phyloP scores from a whole-genome alignment of 2,329 filamentous ascomycete species.

The Dichotomopilus funicola region DNA sequence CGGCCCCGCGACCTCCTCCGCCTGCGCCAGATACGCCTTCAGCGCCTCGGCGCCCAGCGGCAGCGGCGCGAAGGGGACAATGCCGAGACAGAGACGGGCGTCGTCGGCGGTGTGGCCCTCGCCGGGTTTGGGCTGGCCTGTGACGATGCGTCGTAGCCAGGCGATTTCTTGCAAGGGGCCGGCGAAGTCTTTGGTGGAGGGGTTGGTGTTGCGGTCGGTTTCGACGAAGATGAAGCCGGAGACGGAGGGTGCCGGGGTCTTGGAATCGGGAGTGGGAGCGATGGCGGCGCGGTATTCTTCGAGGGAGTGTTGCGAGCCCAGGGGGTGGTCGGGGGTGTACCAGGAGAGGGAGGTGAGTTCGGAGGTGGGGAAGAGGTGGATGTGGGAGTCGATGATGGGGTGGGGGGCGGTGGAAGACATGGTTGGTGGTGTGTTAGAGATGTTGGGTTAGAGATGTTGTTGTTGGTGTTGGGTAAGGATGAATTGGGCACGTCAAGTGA shows the following conservation, averaged over 20 bases:
- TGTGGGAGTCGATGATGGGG: slow-evolving; percentile 80
- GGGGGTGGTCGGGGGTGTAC: slow-evolving; percentile 52
- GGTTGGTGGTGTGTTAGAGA: background rate
- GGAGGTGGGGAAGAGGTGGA: slow-evolving; percentile 74
- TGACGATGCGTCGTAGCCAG: slow-evolving; percentile 60
- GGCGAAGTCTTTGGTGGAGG: slow-evolving; percentile 52
- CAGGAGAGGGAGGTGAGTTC: slow-evolving; percentile 64
- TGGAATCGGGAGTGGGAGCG: slow-evolving; percentile 22
- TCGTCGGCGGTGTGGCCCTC: slow-evolving; percentile 52
- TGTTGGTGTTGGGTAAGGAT: background rate
- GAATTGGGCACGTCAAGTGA: no score
- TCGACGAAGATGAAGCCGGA: slow-evolving; percentile 27
- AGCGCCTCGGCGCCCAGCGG: slow-evolving; percentile 56
- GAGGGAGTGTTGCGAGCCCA: slow-evolving; percentile 59
- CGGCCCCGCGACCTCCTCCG: slow-evolving; percentile 54
- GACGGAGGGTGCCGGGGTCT: slow-evolving; percentile 25
- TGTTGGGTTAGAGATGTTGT: background rate
- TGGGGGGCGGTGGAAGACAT: slow-evolving; percentile 8
- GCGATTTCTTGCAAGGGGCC: slow-evolving; percentile 65
- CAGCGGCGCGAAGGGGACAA: slow-evolving; percentile 83
- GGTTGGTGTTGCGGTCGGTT: slow-evolving; percentile 38
- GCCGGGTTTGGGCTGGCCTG: slow-evolving; percentile 48
- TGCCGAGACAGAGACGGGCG: slow-evolving; percentile 54
- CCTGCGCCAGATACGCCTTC: slow-evolving; percentile 57
- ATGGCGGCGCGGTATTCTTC: slow-evolving; percentile 53